Evolutionary conservation across 139 green algal genomes (phyloP).

Genomic region (Microglena sp.): DNA sequence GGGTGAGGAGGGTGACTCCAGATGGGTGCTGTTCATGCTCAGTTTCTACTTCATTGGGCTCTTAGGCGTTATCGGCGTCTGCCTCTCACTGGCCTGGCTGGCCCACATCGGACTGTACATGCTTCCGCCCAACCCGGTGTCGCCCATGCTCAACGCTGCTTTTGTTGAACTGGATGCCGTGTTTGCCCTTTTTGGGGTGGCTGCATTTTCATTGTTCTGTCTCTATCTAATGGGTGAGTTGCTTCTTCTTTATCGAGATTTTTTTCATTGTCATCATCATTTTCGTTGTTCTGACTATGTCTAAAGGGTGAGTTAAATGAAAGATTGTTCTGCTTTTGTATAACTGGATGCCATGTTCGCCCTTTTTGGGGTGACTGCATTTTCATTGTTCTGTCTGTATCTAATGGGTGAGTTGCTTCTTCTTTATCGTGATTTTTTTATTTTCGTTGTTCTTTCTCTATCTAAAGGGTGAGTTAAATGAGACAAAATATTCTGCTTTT

Average conservation of each 20-base stretch:
- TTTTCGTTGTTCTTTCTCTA: no score
- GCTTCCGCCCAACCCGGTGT: constrained; percentile 62
- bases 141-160: constrained; percentile 79
- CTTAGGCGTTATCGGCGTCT: constrained; percentile 56
- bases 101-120: constrained; percentile 92
- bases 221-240: constrained; percentile 81
- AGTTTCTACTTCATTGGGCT: constrained; percentile 53
- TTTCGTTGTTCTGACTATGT: no score
- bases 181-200: constrained; percentile 84
- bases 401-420: constrained; percentile 63
- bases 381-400: constrained; percentile 92
- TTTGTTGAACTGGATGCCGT: constrained; percentile 79
- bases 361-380: constrained; percentile 81
- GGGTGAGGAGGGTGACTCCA: not conserved
- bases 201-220: constrained; percentile 83
- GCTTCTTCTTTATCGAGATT: no score
- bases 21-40: constrained; percentile 10
- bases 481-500: no score
- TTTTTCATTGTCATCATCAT: no score
- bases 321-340: constrained; percentile 79
- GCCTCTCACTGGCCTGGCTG: constrained; percentile 77
- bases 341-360: constrained; percentile 75
- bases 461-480: no score
- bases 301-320: no score
- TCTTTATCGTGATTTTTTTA: no score